A percentile compares a stretch with the other conserved stretches of the same genome.
Conservation (phyloP, 2,329 filamentous ascomycete species). For the Xylaria digitata region DNA sequence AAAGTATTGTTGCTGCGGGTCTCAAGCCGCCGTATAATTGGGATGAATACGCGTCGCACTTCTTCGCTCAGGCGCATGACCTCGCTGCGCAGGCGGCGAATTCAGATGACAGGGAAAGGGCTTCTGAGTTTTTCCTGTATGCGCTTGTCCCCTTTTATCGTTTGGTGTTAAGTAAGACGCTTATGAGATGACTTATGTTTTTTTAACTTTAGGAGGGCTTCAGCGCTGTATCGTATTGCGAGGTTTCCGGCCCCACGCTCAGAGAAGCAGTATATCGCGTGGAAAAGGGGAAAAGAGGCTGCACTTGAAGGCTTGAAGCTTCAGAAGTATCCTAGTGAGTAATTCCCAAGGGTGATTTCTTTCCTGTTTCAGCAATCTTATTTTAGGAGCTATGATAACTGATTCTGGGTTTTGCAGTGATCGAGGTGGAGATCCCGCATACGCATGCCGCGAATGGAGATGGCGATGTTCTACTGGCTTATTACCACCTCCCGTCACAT, state of each 20-base stretch:
- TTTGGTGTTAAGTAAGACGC: not conserved
- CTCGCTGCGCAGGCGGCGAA: constrained; percentile 42
- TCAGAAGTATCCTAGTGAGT: constrained; percentile 42
- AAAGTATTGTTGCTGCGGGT: constrained; percentile 49
- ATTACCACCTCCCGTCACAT: constrained; percentile 46
- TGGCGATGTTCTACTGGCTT: constrained; percentile 44
- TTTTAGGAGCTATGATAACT: too few species aligned
- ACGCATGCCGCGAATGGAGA: constrained; percentile 43
- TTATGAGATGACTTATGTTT: not conserved
- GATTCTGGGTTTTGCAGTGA: constrained; percentile 20
- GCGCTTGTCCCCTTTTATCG: constrained; percentile 20
- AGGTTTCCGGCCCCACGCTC: constrained; percentile 52
- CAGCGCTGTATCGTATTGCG: constrained; percentile 51
- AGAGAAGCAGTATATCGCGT: constrained; percentile 46
- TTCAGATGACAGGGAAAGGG: constrained; percentile 44
- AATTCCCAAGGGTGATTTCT: too few species aligned
- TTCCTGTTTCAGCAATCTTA: too few species aligned
- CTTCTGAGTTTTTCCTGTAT: constrained; percentile 50
- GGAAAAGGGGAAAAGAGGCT: constrained; percentile 46
- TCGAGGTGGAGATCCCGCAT: constrained; percentile 48
- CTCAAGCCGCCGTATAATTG: constrained; percentile 49
- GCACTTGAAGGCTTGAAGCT: constrained; percentile 48
- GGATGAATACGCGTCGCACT: constrained; percentile 52
- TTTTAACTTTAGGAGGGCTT: constrained; percentile 43
- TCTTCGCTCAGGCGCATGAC: constrained; percentile 49